Conservation (phyloP, 164 flowering plant genomes). For the Cinnamomum chago region DNA sequence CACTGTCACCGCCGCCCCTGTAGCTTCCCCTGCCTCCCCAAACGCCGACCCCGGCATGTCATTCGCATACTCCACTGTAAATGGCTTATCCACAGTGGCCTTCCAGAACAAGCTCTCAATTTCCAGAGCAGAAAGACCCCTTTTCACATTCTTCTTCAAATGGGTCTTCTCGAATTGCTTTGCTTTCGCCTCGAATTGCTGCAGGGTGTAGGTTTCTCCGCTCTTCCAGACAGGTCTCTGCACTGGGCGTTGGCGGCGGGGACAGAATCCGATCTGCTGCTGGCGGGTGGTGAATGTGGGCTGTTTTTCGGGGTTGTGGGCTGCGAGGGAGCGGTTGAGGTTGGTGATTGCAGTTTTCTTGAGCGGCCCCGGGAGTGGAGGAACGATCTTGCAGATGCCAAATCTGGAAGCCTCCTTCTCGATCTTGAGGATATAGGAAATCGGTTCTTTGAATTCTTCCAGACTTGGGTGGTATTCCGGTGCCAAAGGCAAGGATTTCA, state of each 20-base stretch:
- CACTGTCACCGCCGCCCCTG: slow-evolving; percentile 20
- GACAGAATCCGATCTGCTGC: slow-evolving; percentile 98
- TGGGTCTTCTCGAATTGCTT: slow-evolving; percentile 64
- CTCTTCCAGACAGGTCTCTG: slow-evolving; percentile 96
- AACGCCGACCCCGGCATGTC: slow-evolving; percentile 99
- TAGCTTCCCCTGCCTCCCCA: slow-evolving; percentile 25
- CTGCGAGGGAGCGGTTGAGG: slow-evolving; percentile 65
- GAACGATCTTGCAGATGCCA: slow-evolving; percentile 98
- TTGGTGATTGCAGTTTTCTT: slow-evolving; percentile 64
- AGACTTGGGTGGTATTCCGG: slow-evolving; percentile 87
- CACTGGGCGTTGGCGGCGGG: slow-evolving; percentile 68
- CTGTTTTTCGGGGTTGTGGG: slow-evolving; percentile 27
- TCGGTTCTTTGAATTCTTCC: slow-evolving; percentile 93
- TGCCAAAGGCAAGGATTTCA: slow-evolving; percentile 75
- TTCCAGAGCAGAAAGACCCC: slow-evolving; percentile 49
- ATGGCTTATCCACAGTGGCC: slow-evolving; percentile 84
- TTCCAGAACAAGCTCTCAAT: slow-evolving; percentile 90
- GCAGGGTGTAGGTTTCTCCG: slow-evolving; percentile 71
- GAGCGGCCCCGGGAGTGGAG: slow-evolving; percentile 65
- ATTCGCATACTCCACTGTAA: slow-evolving; percentile 91
- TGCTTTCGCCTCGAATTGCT: slow-evolving; percentile 80
- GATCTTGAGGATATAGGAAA: slow-evolving; percentile 93
- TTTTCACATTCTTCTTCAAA: slow-evolving; percentile 44
- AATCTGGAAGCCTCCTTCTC: slow-evolving; percentile 84
- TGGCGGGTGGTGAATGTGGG: slow-evolving; percentile 90